These are phyloP conservation scores for Tylopilus cervinicoccineus DNA, from an alignment of 768 basidiomycete species.

Conservation along the genomic window DNA sequence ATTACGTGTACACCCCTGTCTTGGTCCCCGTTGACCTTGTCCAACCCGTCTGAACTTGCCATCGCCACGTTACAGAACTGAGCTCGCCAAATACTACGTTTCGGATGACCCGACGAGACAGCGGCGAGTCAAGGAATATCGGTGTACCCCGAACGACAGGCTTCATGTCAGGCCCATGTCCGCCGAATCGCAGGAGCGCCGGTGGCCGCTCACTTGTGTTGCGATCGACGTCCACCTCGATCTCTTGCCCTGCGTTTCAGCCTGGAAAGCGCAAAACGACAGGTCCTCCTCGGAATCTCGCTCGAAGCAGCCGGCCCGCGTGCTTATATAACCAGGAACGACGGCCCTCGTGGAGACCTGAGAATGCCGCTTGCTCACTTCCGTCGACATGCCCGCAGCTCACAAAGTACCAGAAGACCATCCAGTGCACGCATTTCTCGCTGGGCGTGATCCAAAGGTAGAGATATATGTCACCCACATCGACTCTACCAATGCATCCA, in stretches of 20 bases:
- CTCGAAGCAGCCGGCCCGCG: neutral
- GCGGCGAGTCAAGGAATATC: neutral
- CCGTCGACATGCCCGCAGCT: constrained; percentile 23
- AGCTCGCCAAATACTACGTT: too few relatives aligned
- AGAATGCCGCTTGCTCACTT: neutral
- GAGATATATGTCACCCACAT: constrained; percentile 32
- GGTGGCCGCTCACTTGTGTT: neutral
- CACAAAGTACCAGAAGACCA: constrained; percentile 25
- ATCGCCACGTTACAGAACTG: too few relatives aligned
- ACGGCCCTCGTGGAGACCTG: neutral
- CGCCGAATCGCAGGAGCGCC: neutral
- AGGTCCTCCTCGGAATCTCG: too few relatives aligned
- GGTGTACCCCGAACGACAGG: neutral
- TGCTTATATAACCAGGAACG: constrained; percentile 20
- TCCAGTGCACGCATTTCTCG: constrained; percentile 22
- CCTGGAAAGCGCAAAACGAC: neutral
- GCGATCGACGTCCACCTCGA: too few relatives aligned
- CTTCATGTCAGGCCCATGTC: too few relatives aligned
- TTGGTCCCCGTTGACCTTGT: too few relatives aligned
- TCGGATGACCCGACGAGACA: neutral
- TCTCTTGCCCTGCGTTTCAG: neutral
- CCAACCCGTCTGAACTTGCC: too few relatives aligned
- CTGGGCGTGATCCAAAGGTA: constrained; percentile 11
- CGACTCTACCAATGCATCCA: constrained; percentile 16
- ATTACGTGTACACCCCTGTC: constrained; percentile 13